Base-by-base conservation (phyloP, 1,284 basidiomycete genomes). In the Rhodotorula glutinis region DNA sequence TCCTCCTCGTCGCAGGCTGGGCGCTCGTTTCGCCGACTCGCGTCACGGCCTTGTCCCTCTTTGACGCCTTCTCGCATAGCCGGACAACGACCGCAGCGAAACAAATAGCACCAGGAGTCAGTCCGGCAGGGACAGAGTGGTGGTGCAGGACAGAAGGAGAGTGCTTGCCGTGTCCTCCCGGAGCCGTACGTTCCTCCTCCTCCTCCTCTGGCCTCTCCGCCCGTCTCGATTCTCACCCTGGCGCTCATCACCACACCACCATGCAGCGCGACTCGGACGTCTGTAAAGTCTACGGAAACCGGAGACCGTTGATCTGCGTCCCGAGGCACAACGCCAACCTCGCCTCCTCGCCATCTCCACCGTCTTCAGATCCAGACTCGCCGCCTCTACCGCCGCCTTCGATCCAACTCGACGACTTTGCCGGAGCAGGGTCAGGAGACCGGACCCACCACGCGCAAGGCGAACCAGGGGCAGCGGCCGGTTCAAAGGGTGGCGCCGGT, bases 201-300 rank as follows among this genome's bases (percentile, higher is more conserved):
- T 21, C 13, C 44, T 49, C 10, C 21, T 44, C 41, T n/a, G n/a
- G n/a, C n/a, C n/a, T n/a, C n/a, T n/a, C n/a, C n/a, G n/a, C n/a
- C n/a, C n/a, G n/a, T n/a, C n/a, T n/a, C 23, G 21, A 21, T 53
- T 40, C 53, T 43, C 23, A 55, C 2, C 54, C 23, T 8, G 41
- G 2, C 33, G 9, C 21, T 5, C 55, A 17, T 47, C 47, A 14
- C 14, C 27, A 21, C 13, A 8, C 5, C 21, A 27, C 1, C 33
- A 2, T 1, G 52, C 65, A 70, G 68, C 46, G 63, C 57, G 16
- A 27, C 40, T 59, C 54, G n/a, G 55, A 64, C 23, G 60, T 69
- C n/a, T 72, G 70, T 54, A 56, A 38, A 46, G 7, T 72, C 14
- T 72, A 62, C 54, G 70, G 70, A 7, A 64, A 69, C 53, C 59